Conservation (phyloP, 208 protist genomes). For the Wallacemonas sp. region DNA sequence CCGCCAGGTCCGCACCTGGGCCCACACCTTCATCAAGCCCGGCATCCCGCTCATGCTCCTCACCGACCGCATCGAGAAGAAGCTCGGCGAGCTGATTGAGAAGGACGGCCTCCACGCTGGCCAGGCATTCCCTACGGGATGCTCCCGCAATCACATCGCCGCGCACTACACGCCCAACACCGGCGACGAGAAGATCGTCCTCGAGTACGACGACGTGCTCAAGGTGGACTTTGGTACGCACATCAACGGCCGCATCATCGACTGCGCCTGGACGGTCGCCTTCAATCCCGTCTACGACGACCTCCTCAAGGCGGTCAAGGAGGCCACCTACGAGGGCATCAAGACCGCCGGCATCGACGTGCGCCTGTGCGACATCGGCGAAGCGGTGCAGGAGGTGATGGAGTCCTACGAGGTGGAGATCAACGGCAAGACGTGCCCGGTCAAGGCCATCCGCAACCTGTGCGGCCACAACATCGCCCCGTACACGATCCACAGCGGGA, state of each 20-base stretch:
- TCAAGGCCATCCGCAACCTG: slow-evolving; percentile 98
- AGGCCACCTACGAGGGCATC: slow-evolving; percentile 98
- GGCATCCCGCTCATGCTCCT: slow-evolving; percentile 93
- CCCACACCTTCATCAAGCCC: slow-evolving; percentile 90
- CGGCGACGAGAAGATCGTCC: slow-evolving; percentile 93
- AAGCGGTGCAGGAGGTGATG: slow-evolving; percentile 98
- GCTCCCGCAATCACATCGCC: slow-evolving; percentile 97
- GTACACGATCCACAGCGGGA: slow-evolving; percentile 99
- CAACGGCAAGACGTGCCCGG: slow-evolving; percentile 92
- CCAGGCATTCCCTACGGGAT: slow-evolving; percentile 93
- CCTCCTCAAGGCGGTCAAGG: slow-evolving; percentile 94
- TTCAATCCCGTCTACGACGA: slow-evolving; percentile 97
- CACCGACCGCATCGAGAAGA: slow-evolving; percentile 93
- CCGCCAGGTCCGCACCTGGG: slow-evolving; percentile 91
- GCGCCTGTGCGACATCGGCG: slow-evolving; percentile 95
- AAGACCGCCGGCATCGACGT: slow-evolving; percentile 96
- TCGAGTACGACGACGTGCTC: slow-evolving; percentile 96
- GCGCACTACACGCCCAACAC: slow-evolving; percentile 98
- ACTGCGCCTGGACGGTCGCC: slow-evolving; percentile 97
- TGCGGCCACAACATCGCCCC: slow-evolving; percentile 98
- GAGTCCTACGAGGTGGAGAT: slow-evolving; percentile 97
- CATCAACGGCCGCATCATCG: slow-evolving; percentile 97
- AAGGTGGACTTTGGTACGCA: slow-evolving; percentile 99
- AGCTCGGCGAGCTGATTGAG: slow-evolving; percentile 73
- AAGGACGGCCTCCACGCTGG: slow-evolving; percentile 87